phyloP scores from a whole-genome alignment of 495 filamentous ascomycete species.

The Aspergillus bridgeri region DNA sequence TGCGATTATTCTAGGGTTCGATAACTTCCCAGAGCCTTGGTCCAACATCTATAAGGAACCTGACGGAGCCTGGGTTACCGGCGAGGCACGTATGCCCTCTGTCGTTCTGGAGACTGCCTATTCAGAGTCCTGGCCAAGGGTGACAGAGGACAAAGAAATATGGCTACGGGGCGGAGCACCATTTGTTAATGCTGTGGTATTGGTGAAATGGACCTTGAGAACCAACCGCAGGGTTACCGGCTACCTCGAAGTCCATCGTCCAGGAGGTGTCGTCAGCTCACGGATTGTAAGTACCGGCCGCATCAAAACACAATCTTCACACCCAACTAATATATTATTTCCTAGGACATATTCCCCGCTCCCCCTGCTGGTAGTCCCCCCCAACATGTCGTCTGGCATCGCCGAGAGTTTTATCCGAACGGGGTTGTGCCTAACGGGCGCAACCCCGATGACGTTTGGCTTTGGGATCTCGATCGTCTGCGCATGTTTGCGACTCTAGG shows the following conservation, averaged over 20 bases:
- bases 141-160: not conserved
- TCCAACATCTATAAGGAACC: too few relatives aligned
- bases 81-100: too few relatives aligned
- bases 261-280: too few relatives aligned
- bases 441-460: constrained; percentile 2
- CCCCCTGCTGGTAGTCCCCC: not conserved
- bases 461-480: constrained; percentile 1
- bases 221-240: not conserved
- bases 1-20: too few relatives aligned
- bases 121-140: not conserved
- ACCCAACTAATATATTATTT: not conserved
- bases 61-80: too few relatives aligned
- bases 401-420: constrained; percentile 1
- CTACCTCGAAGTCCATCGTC: not conserved
- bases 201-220: not conserved
- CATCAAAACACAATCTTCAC: too few relatives aligned
- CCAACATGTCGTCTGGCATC: not conserved
- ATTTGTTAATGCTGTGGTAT: not conserved
- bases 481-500: too few relatives aligned
- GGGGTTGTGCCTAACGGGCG: not conserved
- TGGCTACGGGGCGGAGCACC: not conserved
- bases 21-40: too few relatives aligned
- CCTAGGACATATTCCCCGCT: constrained; percentile 2
- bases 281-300: not conserved
- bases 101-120: too few relatives aligned